Base-by-base conservation (phyloP, 352 stramenopile species). In the Phytophthora citrophthora region DNA sequence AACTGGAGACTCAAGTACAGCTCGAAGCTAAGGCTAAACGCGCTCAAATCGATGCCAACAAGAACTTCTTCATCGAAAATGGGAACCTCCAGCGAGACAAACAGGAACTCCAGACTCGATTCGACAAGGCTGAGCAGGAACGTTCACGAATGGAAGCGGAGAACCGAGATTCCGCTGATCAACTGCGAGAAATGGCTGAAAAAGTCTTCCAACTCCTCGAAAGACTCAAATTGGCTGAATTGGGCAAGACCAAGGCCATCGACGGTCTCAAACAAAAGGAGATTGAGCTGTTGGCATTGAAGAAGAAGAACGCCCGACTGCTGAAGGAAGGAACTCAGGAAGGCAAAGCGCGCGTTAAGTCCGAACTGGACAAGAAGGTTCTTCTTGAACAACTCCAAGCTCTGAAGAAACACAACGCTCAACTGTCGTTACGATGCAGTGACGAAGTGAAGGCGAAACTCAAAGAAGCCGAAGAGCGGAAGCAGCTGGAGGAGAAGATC, bases 181-280 rank as follows among this genome's bases (percentile, higher is more conserved):
- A 99, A 71, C 76, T 99, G 4, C 87, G 95, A 10, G 95, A 99
- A 70, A 99, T 99, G 95, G 95, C 96, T 10, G 95, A 99, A 68
- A 99, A 98, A 68, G 69, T 97, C 24, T 99, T 99, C 68, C 93
- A 99, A 70, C 70, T 99, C 36, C 80, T 99, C 9, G 96, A 99
- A 68, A 75, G 96, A 0, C 85, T 99, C 24, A 99, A 99, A 67
- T 74, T 99, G 32, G 93, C 96, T 5, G 96, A 99, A 61, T 63
- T 99, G 7, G 93, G 93, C 16, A 99, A 99, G 66, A 98, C 91
- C 34, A 98, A 98, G 61, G 94, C 94, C 4, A 95, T 98, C 48
- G 95, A 99, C 53, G 90, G 79, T 7, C 72, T 99, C 10, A 94
- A 96, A 56, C 90, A 95, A 49, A 98, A 98, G 61, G 96, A 99